These are phyloP conservation scores for Lomentospora prolificans DNA, from an alignment of 2,329 filamentous ascomycete genomes.

Conservation along the genomic window DNA sequence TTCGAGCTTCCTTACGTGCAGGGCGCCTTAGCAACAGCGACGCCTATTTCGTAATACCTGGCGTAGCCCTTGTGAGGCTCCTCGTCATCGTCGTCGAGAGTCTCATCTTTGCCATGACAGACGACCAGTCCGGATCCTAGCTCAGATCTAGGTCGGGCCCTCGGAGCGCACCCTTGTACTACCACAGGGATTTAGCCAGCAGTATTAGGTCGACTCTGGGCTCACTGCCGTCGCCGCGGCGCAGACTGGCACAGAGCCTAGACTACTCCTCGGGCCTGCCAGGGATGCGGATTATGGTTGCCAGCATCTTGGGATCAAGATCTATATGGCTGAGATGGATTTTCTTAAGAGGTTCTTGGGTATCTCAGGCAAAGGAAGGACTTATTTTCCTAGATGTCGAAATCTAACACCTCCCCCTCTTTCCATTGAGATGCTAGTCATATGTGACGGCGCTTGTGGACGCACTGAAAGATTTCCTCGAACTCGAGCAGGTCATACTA, in stretches of 20 bases:
- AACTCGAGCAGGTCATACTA: conserved; percentile 7
- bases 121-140: not conserved
- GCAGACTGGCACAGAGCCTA: conserved; percentile 6
- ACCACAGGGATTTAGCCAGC: conserved; percentile 8
- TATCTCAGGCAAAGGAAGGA: conserved; percentile 8
- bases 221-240: not conserved
- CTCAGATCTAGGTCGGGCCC: conserved; percentile 10
- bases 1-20: not conserved
- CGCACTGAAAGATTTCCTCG: conserved; percentile 8
- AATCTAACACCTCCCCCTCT: conserved; percentile 10
- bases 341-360: conserved; percentile 8
- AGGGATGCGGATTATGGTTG: conserved; percentile 11
- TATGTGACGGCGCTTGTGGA: conserved; percentile 10
- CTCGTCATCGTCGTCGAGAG: not conserved
- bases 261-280: conserved; percentile 8
- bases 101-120: too few relatives aligned
- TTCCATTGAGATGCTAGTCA: conserved; percentile 9
- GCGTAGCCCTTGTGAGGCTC: not conserved
- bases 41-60: not conserved
- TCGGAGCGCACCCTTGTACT: conserved; percentile 8
- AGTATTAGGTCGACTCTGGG: conserved; percentile 4
- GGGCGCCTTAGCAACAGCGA: not conserved
- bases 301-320: conserved; percentile 4
- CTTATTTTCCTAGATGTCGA: not conserved
- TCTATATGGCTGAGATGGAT: conserved; percentile 10